A percentile compares a stretch with the other conserved stretches of the same genome.
These are phyloP conservation scores for Claviceps sp. DNA, from an alignment of 2,329 filamentous ascomycete genomes.

Conservation along the genomic window DNA sequence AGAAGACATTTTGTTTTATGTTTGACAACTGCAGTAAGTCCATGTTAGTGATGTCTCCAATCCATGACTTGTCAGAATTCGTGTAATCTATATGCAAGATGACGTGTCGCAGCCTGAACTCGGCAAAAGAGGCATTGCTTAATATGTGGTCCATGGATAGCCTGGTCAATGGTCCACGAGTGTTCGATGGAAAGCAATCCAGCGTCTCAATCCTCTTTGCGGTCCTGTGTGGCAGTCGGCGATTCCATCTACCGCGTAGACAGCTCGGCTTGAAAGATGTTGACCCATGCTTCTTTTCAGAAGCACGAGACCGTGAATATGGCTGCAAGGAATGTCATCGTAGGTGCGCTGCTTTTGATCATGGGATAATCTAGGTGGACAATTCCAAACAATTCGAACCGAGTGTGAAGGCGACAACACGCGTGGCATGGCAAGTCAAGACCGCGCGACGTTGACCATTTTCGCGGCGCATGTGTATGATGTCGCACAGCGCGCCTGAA, in stretches of 20 bases:
- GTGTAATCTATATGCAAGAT: neutral
- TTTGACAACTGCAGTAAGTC: neutral
- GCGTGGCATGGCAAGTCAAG: neutral
- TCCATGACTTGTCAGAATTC: neutral
- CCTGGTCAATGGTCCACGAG: too few relatives aligned
- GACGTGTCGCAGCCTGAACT: neutral
- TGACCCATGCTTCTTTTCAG: neutral
- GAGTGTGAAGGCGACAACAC: neutral
- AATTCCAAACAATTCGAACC: neutral
- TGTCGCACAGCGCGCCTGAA: neutral
- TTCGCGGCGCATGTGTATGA: neutral
- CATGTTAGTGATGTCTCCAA: neutral
- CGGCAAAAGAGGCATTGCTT: neutral
- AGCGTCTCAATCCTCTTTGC: too few relatives aligned
- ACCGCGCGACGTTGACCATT: neutral
- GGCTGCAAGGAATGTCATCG: too few relatives aligned
- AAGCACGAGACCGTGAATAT: too few relatives aligned
- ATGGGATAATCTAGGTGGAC: neutral
- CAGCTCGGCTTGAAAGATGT: neutral
- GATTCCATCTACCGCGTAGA: too few relatives aligned
- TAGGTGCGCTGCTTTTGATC: too few relatives aligned
- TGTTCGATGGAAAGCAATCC: too few relatives aligned
- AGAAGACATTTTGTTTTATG: conserved; percentile 50
- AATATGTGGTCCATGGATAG: too few relatives aligned
- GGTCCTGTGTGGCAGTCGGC: too few relatives aligned